phyloP scores from a whole-genome alignment of 306 rosid genomes.

The Cucumis sativus region DNA sequence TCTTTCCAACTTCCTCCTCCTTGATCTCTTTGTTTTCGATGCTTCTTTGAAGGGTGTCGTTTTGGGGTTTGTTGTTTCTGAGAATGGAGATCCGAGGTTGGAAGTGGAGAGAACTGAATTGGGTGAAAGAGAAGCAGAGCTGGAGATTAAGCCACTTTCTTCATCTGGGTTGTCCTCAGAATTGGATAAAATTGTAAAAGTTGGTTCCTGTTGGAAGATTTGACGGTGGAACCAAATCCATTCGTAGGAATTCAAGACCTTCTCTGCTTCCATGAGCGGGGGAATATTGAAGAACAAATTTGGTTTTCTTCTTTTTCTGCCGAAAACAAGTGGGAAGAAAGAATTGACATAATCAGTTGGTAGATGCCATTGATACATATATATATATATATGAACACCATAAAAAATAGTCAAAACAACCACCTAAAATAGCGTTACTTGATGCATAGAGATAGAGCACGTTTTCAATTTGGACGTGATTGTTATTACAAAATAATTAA shows the following conservation, averaged over 20 bases:
- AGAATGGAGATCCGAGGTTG: slow-evolving; percentile 36
- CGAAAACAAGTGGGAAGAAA: background rate
- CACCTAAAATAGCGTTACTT: background rate
- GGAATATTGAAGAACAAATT: slow-evolving; percentile 1
- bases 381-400: background rate
- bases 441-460: background rate
- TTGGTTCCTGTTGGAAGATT: slow-evolving; percentile 19
- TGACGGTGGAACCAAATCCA: slow-evolving; percentile 48
- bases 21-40: slow-evolving; percentile 13
- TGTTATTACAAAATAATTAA: background rate
- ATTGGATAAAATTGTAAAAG: slow-evolving; percentile 13
- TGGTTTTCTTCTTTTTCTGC: background rate
- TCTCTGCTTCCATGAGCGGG: slow-evolving; percentile 53
- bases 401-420: background rate
- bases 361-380: background rate
- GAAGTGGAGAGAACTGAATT: slow-evolving; percentile 26
- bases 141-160: slow-evolving; percentile 18
- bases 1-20: slow-evolving; percentile 27
- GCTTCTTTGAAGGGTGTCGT: slow-evolving; percentile 10
- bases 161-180: slow-evolving; percentile 19
- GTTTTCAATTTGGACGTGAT: background rate
- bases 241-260: slow-evolving; percentile 41
- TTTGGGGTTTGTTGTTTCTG: slow-evolving; percentile 25
- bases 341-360: background rate
- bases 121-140: slow-evolving; percentile 27